Base-by-base conservation (phyloP, 257 asterid species). In the Nicotiana undulata region DNA sequence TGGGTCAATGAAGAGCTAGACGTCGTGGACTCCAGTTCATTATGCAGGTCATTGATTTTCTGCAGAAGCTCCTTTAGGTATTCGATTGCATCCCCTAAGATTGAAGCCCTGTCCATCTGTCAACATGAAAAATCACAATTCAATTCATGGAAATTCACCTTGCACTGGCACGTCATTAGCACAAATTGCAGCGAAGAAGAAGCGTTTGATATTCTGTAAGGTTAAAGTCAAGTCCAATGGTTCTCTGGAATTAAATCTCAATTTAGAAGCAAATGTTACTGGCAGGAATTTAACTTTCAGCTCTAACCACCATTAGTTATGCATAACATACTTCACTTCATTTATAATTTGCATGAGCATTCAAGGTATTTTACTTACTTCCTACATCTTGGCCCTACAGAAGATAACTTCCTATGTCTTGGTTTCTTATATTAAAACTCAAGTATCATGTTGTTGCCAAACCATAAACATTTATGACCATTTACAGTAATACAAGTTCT, bases 31-130 rank as follows among this genome's bases (percentile, higher is more conserved):
- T 93, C 98, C 68, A 93, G 88, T 88, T 93, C 98, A 82, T 87
- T 91, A 83, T 93, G 94, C 63, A 93, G 92, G 83, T 93, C 96
- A 77, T 91, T 93, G 74, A 93, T 93, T 77, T 93, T 89, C 88
- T 92, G 97, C 88, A 93, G 81, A 49, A 92, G 93, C 83, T 92
- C 97, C 88, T 92, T 93, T 77, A 93, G 82, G 87, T 93, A 93
- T 84, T 93, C 98, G 46, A 93, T 92, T 32, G 98, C 98, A 80
- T 93, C 98, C 77, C 98, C 98, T 34, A 93, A 88, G 79, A 93
- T 92, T 18, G 98, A 92, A 83, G 97, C 98, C 86, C 97, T 89
- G 87, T 93, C 98, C 98, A 93, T 93, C 98, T 93, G 68, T 59
- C 28, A 72, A 82, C 75, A 65, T 59, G 75, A 40, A 22, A 13